These are phyloP conservation scores for Acanthamoeba lenticulata DNA, from an alignment of 208 protist genomes.

Conservation along the genomic window DNA sequence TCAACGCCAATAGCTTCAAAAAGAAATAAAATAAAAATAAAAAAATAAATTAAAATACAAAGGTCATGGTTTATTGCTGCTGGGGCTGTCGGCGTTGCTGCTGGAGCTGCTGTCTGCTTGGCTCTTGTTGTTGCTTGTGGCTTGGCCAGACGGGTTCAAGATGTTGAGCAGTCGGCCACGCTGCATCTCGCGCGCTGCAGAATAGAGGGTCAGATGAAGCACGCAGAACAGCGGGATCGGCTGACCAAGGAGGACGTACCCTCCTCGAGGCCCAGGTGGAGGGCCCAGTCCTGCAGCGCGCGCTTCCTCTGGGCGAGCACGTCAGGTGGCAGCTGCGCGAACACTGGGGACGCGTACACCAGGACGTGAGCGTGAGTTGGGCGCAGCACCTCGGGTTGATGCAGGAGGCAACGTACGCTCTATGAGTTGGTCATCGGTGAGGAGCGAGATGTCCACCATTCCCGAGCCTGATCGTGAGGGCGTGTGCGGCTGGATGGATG, in stretches of 20 bases:
- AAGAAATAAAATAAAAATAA: no score
- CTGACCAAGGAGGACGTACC: no score
- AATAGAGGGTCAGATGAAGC: no score
- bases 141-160: not conserved
- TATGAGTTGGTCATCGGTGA: slow-evolving; percentile 21
- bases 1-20: not conserved
- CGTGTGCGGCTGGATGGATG: not conserved
- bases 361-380: not conserved
- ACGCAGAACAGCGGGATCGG: no score
- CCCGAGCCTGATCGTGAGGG: not conserved
- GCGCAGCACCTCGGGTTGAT: not conserved
- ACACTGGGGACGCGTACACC: not conserved
- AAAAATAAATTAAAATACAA: no score
- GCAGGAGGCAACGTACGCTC: not conserved
- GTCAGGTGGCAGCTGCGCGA: slow-evolving; percentile 22
- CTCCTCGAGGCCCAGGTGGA: slow-evolving; percentile 15
- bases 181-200: slow-evolving; percentile 26
- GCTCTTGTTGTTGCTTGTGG: not conserved
- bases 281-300: slow-evolving; percentile 19
- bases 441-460: not conserved
- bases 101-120: not conserved
- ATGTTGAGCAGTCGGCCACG: slow-evolving; percentile 13
- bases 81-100: not conserved
- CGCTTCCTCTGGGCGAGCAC: not conserved
- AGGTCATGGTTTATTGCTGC: not conserved